Evolutionary conservation across 2,329 filamentous ascomycete genomes (phyloP).

Genomic region (Stagonosporopsis chrysanthemi): DNA sequence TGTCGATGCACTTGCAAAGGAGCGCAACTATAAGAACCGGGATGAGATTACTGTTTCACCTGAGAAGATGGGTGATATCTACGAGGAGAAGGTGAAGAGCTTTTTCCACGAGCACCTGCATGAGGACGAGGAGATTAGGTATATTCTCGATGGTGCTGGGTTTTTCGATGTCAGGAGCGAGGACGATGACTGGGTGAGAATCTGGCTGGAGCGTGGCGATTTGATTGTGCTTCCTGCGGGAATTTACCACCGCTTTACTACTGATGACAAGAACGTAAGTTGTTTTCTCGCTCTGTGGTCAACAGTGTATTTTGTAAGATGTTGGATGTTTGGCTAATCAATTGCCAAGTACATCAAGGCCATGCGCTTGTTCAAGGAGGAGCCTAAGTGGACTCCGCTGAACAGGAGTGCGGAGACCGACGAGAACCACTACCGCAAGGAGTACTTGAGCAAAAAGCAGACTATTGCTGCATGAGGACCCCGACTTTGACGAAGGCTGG

Average conservation of each 20-base stretch:
- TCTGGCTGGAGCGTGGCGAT: conserved; percentile 83
- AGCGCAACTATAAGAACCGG: conserved; percentile 89
- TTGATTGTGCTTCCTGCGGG: conserved; percentile 92
- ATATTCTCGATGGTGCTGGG: conserved; percentile 85
- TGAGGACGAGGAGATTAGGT: conserved; percentile 98
- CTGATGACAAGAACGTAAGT: conserved; percentile 86
- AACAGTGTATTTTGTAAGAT: background rate
- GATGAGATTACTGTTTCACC: conserved; percentile 93
- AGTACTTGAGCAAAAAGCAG: conserved; percentile 66
- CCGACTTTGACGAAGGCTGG: background rate
- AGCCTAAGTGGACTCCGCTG: conserved; percentile 96
- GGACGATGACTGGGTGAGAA: conserved; percentile 87
- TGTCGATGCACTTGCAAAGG: conserved; percentile 76
- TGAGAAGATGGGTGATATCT: conserved; percentile 80
- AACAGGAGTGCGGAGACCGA: conserved; percentile 83
- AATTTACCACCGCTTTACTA: conserved; percentile 98
- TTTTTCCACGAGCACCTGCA: conserved; percentile 98
- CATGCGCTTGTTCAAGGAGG: conserved; percentile 96
- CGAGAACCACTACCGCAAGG: conserved; percentile 76
- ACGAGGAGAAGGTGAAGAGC: conserved; percentile 90
- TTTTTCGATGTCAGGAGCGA: conserved; percentile 91
- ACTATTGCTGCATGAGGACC: conserved; percentile 20
- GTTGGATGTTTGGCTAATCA: background rate
- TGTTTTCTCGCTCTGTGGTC: conserved; percentile 48
- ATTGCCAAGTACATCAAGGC: conserved; percentile 82